Percentiles rank a stretch among this genome's conserved stretches.
These are phyloP conservation scores for Conoideocrella luteorostrata DNA, from an alignment of 2,329 filamentous ascomycete genomes.

Conservation along the genomic window DNA sequence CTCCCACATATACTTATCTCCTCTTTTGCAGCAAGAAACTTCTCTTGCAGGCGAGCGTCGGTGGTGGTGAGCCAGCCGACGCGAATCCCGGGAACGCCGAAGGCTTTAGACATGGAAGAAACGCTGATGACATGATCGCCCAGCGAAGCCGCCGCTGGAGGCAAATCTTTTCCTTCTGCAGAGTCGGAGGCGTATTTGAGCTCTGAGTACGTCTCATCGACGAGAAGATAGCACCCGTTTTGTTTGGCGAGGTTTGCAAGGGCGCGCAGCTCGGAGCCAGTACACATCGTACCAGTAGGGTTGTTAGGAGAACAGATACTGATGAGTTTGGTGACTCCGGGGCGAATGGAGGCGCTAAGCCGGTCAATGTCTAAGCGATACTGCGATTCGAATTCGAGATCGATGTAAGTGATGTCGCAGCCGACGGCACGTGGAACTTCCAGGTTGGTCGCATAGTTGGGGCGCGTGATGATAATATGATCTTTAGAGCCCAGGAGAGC, in stretches of 20 bases:
- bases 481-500: slow-evolving; percentile 10
- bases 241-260: slow-evolving; percentile 11
- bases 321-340: slow-evolving; percentile 14
- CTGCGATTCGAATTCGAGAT: slow-evolving; percentile 13
- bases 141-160: slow-evolving; percentile 12
- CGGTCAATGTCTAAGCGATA: slow-evolving; percentile 12
- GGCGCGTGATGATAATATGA: slow-evolving; percentile 17
- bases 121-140: slow-evolving; percentile 16
- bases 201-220: slow-evolving; percentile 19
- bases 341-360: slow-evolving; percentile 12
- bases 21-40: slow-evolving; percentile 18
- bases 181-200: slow-evolving; percentile 9
- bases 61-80: slow-evolving; percentile 15
- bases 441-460: slow-evolving; percentile 19
- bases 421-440: slow-evolving; percentile 17
- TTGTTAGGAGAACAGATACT: slow-evolving; percentile 18
- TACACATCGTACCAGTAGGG: slow-evolving; percentile 13
- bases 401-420: slow-evolving; percentile 16
- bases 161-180: background rate
- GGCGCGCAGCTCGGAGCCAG: slow-evolving; percentile 3
- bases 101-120: slow-evolving; percentile 17
- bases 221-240: slow-evolving; percentile 10
- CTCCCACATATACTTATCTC: slow-evolving; percentile 18
- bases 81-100: slow-evolving; percentile 16
- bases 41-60: slow-evolving; percentile 13